Evolutionary conservation across 2,329 filamentous ascomycete genomes (phyloP).

Genomic region (Aspergillus novoparasiticus): DNA sequence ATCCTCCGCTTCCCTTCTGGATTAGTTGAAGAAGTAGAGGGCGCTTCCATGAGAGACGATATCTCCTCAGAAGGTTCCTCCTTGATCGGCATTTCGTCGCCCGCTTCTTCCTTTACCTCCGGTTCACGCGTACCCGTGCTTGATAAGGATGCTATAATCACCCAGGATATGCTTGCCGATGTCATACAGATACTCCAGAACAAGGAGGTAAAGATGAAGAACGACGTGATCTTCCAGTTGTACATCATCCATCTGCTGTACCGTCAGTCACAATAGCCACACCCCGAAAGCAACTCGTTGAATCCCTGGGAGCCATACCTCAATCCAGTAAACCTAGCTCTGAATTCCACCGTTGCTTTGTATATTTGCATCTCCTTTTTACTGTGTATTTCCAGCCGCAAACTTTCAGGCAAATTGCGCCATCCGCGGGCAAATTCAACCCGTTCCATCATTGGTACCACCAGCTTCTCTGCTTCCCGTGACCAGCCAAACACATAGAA

Average conservation of each 20-base stretch:
- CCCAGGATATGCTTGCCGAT: slow-evolving; percentile 68
- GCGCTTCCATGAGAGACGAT: slow-evolving; percentile 1
- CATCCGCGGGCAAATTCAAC: slow-evolving; percentile 64
- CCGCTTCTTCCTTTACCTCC: slow-evolving; percentile 5
- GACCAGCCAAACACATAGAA: slow-evolving; percentile 70
- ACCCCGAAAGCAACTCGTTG: background rate
- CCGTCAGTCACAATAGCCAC: slow-evolving; percentile 20
- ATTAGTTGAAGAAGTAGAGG: slow-evolving; percentile 10
- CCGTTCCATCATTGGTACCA: slow-evolving; percentile 72
- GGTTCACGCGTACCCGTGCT: slow-evolving; percentile 18
- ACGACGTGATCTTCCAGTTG: slow-evolving; percentile 71
- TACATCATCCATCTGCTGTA: slow-evolving; percentile 76
- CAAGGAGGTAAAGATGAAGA: slow-evolving; percentile 65
- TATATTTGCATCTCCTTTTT: slow-evolving; percentile 76
- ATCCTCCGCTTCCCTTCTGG: slow-evolving; percentile 6
- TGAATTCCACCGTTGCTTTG: slow-evolving; percentile 66
- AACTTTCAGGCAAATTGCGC: slow-evolving; percentile 54
- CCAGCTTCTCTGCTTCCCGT: slow-evolving; percentile 65
- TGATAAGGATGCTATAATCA: slow-evolving; percentile 52
- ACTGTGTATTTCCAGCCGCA: slow-evolving; percentile 70
- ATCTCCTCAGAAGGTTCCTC: slow-evolving; percentile 19
- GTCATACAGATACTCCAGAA: slow-evolving; percentile 80
- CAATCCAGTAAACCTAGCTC: slow-evolving; percentile 74
- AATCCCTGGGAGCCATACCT: slow-evolving; percentile 43
- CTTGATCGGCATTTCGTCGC: slow-evolving; percentile 24